Conservation (phyloP, 345 rosid genomes). For the Kandelia obovata region DNA sequence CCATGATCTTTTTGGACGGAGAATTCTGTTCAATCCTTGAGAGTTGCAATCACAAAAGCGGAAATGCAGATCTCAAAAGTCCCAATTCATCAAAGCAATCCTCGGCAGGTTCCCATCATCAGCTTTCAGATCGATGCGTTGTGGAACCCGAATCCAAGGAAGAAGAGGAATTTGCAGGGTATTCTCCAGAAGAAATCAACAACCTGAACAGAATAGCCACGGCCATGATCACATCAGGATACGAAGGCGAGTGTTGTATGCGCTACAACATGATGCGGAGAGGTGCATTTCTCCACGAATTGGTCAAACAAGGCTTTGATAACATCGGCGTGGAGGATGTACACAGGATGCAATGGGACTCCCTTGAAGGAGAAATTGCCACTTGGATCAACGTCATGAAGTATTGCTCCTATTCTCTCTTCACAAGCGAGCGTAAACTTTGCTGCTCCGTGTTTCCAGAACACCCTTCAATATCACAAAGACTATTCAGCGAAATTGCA, state of each 20-base stretch:
- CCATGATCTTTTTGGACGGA: slow-evolving; percentile 9
- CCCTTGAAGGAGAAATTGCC: slow-evolving; percentile 17
- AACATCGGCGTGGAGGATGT: slow-evolving; percentile 18
- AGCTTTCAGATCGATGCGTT: slow-evolving; percentile 18
- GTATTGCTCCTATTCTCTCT: slow-evolving; percentile 10
- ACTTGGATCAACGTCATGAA: slow-evolving; percentile 6
- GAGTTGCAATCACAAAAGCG: slow-evolving; percentile 1
- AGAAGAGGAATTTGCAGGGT: slow-evolving; percentile 26
- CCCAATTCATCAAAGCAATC: slow-evolving; percentile 24
- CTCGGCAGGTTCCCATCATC: slow-evolving; percentile 5
- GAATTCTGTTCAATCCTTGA: slow-evolving; percentile 12
- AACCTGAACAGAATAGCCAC: slow-evolving; percentile 3
- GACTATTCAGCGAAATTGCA: slow-evolving; percentile 8
- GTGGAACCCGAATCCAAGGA: slow-evolving; percentile 3
- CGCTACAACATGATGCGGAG: slow-evolving; percentile 12
- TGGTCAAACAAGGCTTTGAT: slow-evolving; percentile 13
- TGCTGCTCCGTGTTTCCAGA: slow-evolving; percentile 8
- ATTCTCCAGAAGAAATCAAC: neutral
- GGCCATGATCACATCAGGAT: slow-evolving; percentile 17
- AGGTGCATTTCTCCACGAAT: slow-evolving; percentile 5
- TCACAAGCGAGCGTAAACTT: slow-evolving; percentile 12
- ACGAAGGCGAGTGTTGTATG: slow-evolving; percentile 20
- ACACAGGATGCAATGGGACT: slow-evolving; percentile 21
- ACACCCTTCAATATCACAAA: neutral
- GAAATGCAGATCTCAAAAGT: slow-evolving; percentile 25